Base-by-base conservation (phyloP, 306 rosid species). In the Ceratonia siliqua region DNA sequence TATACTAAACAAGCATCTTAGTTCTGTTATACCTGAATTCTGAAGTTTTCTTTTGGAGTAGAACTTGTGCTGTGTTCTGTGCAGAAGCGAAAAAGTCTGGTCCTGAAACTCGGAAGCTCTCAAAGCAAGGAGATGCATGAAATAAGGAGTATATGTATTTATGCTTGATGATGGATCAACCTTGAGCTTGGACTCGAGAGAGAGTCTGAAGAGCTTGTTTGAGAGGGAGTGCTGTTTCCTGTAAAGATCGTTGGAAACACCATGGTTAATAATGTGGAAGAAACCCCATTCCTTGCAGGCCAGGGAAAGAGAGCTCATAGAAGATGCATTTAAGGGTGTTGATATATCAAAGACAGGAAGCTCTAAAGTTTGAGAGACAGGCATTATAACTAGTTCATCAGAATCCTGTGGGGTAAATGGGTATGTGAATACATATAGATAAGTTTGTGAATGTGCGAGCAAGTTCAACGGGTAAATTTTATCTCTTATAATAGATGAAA, bases 41-140 rank as follows among this genome's bases (percentile, higher is more conserved):
- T 36, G 82, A 65, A 50, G 30, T 71, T 20, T 70, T 69, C 56
- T 77, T 72, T 36, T 75, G 72, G 58, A 70, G 74, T 38, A 87
- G 85, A 35, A 75, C 54, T 20, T 76, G 28, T 6, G 84, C 78
- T 50, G 89, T 82, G 61, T 14, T 70, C 39, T 74, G 91, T 56
- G 91, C 91, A 74, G 91, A 87, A 27, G 79, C 79, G 20, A 61
- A 68, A 76, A 77, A 85, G 72, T 82, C 58, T 6, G 91, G 91
- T 17, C 89, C 89, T 0, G 84, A 78, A 69, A 87, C 84, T 62
- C 84, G 28, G 70, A 87, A 83, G 74, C 89, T 80, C 82, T 87
- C 91, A 21, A 82, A 87, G 81, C 52, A 87, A 8, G 91, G 91
- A 8, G 91, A 87, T 56, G 91, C 89, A 59, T 82, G 89, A 87